Evolutionary conservation across 768 basidiomycete genomes (phyloP).

Genomic region (Mrakia hoshinonis): DNA sequence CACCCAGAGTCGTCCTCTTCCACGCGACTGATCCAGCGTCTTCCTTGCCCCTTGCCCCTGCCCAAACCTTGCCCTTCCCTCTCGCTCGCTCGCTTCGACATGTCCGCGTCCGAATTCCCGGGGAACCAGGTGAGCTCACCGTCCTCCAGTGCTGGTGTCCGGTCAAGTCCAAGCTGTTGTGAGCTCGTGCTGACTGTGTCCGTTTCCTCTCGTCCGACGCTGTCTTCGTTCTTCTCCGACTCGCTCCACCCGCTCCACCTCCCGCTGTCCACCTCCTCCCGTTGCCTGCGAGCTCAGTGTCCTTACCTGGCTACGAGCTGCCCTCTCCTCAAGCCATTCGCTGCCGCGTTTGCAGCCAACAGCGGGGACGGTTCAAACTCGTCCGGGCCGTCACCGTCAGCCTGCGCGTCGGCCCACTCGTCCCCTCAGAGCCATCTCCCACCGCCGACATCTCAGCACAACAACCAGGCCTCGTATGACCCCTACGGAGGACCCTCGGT

Average conservation of each 20-base stretch:
- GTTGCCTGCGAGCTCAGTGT: not conserved
- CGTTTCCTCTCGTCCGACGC: too few species aligned
- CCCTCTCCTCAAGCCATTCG: conserved; percentile 6
- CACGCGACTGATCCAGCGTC: too few species aligned
- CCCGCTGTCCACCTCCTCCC: not conserved
- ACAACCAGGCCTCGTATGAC: not conserved
- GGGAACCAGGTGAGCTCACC: too few species aligned
- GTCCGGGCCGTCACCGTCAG: conserved; percentile 12
- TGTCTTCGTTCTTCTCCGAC: too few species aligned
- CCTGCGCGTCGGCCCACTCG: conserved; percentile 21
- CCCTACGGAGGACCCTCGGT: not conserved
- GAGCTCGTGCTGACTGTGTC: too few species aligned
- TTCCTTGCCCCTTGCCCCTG: too few species aligned
- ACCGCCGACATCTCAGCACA: not conserved
- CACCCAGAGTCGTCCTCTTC: too few species aligned
- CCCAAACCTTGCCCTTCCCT: too few species aligned
- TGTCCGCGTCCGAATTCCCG: too few species aligned
- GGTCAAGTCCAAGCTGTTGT: too few species aligned
- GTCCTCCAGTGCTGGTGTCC: too few species aligned
- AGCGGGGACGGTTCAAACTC: not conserved
- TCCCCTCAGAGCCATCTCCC: not conserved
- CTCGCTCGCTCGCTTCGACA: too few species aligned
- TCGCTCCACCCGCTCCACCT: not conserved
- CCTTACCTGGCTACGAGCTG: not conserved
- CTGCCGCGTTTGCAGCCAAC: not conserved